Conservation (phyloP, 1,139 yeast genomes). For the Kurtzmaniella quercitrusa region DNA sequence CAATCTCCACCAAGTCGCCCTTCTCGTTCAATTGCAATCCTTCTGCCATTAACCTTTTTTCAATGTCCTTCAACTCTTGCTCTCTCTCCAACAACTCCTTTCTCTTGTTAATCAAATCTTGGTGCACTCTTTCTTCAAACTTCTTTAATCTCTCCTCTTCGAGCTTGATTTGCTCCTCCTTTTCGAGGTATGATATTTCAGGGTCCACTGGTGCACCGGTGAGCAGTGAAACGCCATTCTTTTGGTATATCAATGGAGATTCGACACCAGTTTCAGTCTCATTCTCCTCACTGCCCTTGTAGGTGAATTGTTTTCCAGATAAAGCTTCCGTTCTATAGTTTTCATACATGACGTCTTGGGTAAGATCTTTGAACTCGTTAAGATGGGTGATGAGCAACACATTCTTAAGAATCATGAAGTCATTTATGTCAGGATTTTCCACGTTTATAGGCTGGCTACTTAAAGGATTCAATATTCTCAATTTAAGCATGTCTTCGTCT, state of each 20-base stretch:
- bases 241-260: slow-evolving; percentile 5
- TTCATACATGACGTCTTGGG: slow-evolving; percentile 66
- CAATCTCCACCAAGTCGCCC: slow-evolving; percentile 37
- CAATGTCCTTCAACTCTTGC: slow-evolving; percentile 79
- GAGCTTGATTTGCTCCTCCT: slow-evolving; percentile 75
- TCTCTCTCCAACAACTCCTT: slow-evolving; percentile 85
- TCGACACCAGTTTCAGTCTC: neutral
- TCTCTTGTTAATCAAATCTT: slow-evolving; percentile 79
- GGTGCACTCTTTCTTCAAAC: slow-evolving; percentile 84
- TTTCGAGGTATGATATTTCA: slow-evolving; percentile 50
- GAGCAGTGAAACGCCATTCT: slow-evolving; percentile 4
- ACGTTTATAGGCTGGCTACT: slow-evolving; percentile 40
- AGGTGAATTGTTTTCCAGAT: slow-evolving; percentile 45
- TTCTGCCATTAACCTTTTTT: slow-evolving; percentile 64
- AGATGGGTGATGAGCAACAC: slow-evolving; percentile 72
- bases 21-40: slow-evolving; percentile 41
- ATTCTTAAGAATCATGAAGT: slow-evolving; percentile 61
- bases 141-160: slow-evolving; percentile 78
- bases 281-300: slow-evolving; percentile 13
- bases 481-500: slow-evolving; percentile 34
- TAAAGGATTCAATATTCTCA: slow-evolving; percentile 34
- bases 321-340: slow-evolving; percentile 68
- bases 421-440: slow-evolving; percentile 56
- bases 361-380: slow-evolving; percentile 68
- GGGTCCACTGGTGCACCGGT: slow-evolving; percentile 20